These are phyloP conservation scores for slime mould (Dictyostelium discoideum) DNA, from an alignment of 78 protist genomes.

Conservation along the genomic window dicty_2.7 NC_007091.3:1450001-1450500, in stretches of 20 bases:
- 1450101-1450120: too few relatives aligned
- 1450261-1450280: neutral
- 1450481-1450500: neutral
- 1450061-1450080: too few relatives aligned
- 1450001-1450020: too few relatives aligned
- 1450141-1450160: neutral
- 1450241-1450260: neutral
- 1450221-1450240: neutral
- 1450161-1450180: neutral
- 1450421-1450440: neutral
- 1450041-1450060: too few relatives aligned
- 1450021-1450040: too few relatives aligned
- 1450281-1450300: neutral
- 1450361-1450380: neutral
- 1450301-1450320: neutral
- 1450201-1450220: neutral
- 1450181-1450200: neutral
- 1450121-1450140: neutral
- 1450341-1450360: neutral
- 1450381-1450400: slow-evolving; percentile 10
- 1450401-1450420: neutral
- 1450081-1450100: too few relatives aligned
- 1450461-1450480: neutral
- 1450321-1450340: neutral
- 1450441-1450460: neutral